Evolutionary conservation across 768 basidiomycete genomes (phyloP).

Genomic region (Pisolithus orientalis): DNA sequence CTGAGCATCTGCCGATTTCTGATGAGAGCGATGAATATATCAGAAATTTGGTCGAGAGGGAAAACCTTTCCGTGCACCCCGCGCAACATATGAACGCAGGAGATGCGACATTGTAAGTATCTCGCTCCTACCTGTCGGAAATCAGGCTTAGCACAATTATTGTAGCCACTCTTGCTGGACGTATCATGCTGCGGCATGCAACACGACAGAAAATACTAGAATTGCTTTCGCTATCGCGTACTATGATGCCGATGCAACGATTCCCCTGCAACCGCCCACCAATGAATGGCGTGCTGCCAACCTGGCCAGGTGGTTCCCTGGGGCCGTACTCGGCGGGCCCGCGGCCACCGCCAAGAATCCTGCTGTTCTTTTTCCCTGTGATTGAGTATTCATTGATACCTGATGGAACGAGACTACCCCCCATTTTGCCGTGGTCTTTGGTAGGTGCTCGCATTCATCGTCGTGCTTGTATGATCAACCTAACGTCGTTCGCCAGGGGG

Average conservation of each 20-base stretch:
- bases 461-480: too few species aligned
- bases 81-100: not conserved
- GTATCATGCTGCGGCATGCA: too few species aligned
- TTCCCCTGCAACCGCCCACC: not conserved
- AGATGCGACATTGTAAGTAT: slow-evolving; percentile 2
- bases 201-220: too few species aligned
- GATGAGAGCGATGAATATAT: slow-evolving; percentile 1
- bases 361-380: not conserved
- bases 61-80: not conserved
- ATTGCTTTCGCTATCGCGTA: not conserved
- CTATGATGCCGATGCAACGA: slow-evolving; percentile 1
- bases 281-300: slow-evolving; percentile 2
- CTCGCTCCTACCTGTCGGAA: too few species aligned
- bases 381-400: too few species aligned
- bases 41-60: not conserved
- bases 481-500: too few species aligned
- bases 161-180: not conserved
- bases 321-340: not conserved
- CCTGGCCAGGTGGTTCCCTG: slow-evolving; percentile 3
- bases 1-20: not conserved
- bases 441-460: too few species aligned
- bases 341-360: slow-evolving; percentile 2
- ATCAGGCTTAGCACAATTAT: not conserved
- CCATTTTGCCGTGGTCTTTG: too few species aligned
- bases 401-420: too few species aligned